A percentile compares a stretch with the other conserved stretches of the same genome.
phyloP scores from a whole-genome alignment of 306 rosid species.

The Chamaecrista fasciculata region DNA sequence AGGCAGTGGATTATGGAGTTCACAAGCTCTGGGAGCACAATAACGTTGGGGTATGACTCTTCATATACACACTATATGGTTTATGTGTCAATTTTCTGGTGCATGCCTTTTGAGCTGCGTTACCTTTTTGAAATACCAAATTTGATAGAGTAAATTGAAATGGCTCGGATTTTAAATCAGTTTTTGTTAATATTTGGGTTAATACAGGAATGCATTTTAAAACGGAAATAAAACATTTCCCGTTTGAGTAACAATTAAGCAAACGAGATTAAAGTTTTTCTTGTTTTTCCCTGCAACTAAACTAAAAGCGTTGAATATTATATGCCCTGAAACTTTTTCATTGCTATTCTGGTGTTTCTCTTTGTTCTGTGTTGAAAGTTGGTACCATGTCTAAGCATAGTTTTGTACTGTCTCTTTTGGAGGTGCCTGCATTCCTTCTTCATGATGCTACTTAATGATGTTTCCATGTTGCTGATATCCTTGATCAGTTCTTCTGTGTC shows the following conservation, averaged over 20 bases:
- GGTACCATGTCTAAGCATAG: background rate
- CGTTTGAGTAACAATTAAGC: background rate
- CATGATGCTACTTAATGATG: background rate
- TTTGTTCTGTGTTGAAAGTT: background rate
- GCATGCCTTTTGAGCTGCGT: background rate
- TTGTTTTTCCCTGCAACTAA: background rate
- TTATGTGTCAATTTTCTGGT: conserved; percentile 6
- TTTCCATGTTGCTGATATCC: background rate
- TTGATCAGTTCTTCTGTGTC: background rate
- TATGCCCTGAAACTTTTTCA: background rate
- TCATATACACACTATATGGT: background rate
- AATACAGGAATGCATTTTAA: background rate
- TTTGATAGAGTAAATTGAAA: conserved; percentile 8
- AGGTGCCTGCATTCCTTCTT: background rate
- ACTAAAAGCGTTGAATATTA: background rate
- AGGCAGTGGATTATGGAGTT: conserved; percentile 83
- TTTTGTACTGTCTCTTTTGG: background rate
- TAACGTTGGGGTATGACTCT: conserved; percentile 61
- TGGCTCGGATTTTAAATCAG: background rate
- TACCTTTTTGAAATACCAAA: conserved; percentile 1
- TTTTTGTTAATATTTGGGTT: background rate
- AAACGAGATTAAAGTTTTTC: background rate
- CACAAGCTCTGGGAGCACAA: conserved; percentile 72
- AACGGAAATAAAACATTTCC: background rate
- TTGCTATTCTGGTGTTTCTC: background rate